Evolutionary conservation across 169 alveolate genomes (phyloP), one percentile per base, ranked within the genome.

Genomic region (Babesia bovis): DNA sequence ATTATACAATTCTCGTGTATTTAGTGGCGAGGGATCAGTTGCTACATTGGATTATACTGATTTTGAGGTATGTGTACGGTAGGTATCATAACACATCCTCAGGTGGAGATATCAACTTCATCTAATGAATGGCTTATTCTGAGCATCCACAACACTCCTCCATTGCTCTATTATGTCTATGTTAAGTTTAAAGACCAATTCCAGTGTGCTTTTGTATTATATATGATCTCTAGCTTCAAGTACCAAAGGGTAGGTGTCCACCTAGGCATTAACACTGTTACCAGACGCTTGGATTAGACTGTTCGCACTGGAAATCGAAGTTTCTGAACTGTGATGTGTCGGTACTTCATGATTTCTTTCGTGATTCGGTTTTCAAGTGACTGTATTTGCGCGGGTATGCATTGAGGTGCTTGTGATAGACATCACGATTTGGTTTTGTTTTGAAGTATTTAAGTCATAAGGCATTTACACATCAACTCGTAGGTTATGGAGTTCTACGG

Each of bases 221-320:
- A 28, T 23, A 51, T 58, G 26, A 33, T 74, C 32, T 66, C 61
- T 6, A 49, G 60, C 70, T 58, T 74, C 45, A 35, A 59, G 35
- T 44, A 36, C 21, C 84, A 74, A 51, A 60, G 59, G 84, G 84
- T 74, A 15, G 21, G 84, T n/a, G 7, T 33, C 58, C 13, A 17
- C 1, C 9, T 4, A n/a, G n/a, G 2, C 0, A 0, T 4, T 47
- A 2, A 28, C 41, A 63, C 42, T 7, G 4, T 63, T 41, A 15
- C 26, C 60, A 63, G 73, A 35, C 42, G 13, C 49, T 63, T 3
- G 58, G 73, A 47, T 0, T 21, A 3, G 61, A 63, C 15, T 10
- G 45, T 10, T 17, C 17, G 35, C 28, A 63, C 30, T 63, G 73
- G 73, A 3, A 25, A 3, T 23, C 28, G 1, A 26, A 63, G 47